Evolutionary conservation across 148 eudicot species (phyloP), one percentile per base, ranked within the genome.

Genomic region (Spergularia marina): DNA sequence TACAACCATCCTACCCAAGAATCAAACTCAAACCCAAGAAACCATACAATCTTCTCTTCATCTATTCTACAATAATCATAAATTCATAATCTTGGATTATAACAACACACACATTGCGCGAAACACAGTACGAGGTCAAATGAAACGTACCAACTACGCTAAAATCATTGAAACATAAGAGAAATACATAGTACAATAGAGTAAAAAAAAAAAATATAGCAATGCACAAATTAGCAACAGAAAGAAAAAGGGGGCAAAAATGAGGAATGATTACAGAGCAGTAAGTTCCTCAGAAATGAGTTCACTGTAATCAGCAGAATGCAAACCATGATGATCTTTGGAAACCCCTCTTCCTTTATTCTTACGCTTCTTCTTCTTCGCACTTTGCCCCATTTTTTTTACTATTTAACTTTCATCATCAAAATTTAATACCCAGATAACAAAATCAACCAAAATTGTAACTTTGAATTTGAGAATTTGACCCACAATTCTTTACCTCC

Each of bases 341-440:
- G 91, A 75, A 18, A 83, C 77, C 47, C 80, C 80, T 78, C 96
- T 80, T 36, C 94, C 89, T 81, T 86, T 88, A 67, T 79, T 80
- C 79, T 86, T 77, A 73, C 86, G 85, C 85, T 90, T 94, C 88
- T 94, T 94, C 93, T 94, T 94, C 84, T 94, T 94, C 51, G 97
- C 77, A 78, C 87, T 79, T 71, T 79, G 88, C 73, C 97, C 97
- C 97, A 92, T 92, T 74, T 5, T 65, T 18, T n/a, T 12, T 41
- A 56, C 17, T 11, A 2, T 17, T 16, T 49, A 47, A 64, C 21
- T 56, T 65, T 7, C 25, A 9, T 56, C n/a, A 60, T 56, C n/a
- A 60, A 49, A 44, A 12, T 13, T 7, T 21, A 68, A 25, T 69
- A 62, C 75, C 74, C 74, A 67, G 61, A 74, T 80, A 10, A 70